phyloP scores from a whole-genome alignment of 352 stramenopile genomes.

The Phytophthora sojae region DNA sequence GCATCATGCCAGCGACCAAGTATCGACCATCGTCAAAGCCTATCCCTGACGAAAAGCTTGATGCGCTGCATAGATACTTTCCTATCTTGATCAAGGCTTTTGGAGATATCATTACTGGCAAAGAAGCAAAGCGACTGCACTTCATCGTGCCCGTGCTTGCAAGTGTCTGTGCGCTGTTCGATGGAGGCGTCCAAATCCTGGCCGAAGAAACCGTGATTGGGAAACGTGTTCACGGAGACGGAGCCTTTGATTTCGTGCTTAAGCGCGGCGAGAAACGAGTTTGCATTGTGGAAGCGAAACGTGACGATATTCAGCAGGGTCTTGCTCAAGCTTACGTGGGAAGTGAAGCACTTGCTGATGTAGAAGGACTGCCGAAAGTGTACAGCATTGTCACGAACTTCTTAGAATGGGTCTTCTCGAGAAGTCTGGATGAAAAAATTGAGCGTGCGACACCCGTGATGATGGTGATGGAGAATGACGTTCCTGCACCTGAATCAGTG shows the following conservation, averaged over 20 bases:
- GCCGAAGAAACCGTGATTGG: constrained; percentile 34
- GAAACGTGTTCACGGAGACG: constrained; percentile 36
- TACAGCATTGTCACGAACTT: constrained; percentile 46
- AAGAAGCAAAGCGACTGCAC: constrained; percentile 32
- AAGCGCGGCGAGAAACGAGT: constrained; percentile 32
- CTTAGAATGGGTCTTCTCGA: constrained; percentile 37
- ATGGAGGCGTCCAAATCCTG: constrained; percentile 33
- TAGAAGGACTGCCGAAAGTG: constrained; percentile 35
- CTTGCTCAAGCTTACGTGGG: constrained; percentile 39
- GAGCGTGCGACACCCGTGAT: constrained; percentile 11
- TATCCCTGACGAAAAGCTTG: too few species aligned
- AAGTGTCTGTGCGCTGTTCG: constrained; percentile 30
- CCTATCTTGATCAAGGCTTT: constrained; percentile 27
- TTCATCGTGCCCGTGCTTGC: too few species aligned
- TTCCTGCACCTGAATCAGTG: constrained; percentile 20
- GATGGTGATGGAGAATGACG: constrained; percentile 11
- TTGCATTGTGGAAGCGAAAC: constrained; percentile 37
- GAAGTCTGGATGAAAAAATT: constrained; percentile 31
- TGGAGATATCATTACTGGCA: constrained; percentile 13
- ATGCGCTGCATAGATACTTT: constrained; percentile 33
- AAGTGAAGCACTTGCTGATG: constrained; percentile 37
- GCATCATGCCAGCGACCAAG: too few species aligned
- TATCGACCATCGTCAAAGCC: too few species aligned
- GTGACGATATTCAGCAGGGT: constrained; percentile 31
- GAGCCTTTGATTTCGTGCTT: constrained; percentile 38